Percentiles rank a stretch among this genome's conserved stretches.
Evolutionary conservation across 345 rosid genomes (phyloP).

Genomic region (Moricandia arvensis): DNA sequence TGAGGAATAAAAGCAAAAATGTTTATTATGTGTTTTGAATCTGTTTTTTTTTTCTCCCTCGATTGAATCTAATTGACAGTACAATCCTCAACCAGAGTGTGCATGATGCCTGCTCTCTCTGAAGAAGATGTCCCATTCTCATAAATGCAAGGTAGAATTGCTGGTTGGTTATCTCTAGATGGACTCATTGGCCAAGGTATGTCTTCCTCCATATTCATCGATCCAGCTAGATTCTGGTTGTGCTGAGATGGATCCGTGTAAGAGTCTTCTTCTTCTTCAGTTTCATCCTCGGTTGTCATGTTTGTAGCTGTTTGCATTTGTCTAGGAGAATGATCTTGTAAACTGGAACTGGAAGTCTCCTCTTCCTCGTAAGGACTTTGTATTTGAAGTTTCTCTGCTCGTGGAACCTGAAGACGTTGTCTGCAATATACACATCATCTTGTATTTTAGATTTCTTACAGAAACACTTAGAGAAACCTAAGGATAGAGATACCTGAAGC

Average conservation of each 20-base stretch:
- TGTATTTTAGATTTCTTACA: background rate
- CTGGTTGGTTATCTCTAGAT: constrained; percentile 6
- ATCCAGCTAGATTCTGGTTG: constrained; percentile 15
- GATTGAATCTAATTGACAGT: constrained; percentile 21
- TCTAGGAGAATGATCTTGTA: constrained; percentile 10
- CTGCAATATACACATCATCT: constrained; percentile 21
- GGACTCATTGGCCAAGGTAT: constrained; percentile 31
- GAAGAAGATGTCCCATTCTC: constrained; percentile 33
- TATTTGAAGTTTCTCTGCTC: constrained; percentile 15
- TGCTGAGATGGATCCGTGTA: background rate
- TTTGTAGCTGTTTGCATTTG: constrained; percentile 16
- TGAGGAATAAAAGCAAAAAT: constrained; percentile 28
- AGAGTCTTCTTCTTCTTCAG: constrained; percentile 2
- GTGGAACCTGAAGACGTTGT: constrained; percentile 12
- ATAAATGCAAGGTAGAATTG: background rate
- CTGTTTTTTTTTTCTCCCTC: background rate
- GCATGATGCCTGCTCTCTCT: constrained; percentile 7
- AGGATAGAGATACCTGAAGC: constrained; percentile 26
- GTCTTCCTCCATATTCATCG: constrained; percentile 21
- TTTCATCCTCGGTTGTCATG: constrained; percentile 19
- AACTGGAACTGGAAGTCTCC: constrained; percentile 2
- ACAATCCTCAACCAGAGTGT: constrained; percentile 14
- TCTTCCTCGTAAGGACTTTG: constrained; percentile 21
- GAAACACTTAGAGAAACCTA: background rate
- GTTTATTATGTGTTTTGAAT: constrained; percentile 1